Evolutionary conservation across 2,329 filamentous ascomycete species (phyloP).

Genomic region (Peltaster fructicola): DNA sequence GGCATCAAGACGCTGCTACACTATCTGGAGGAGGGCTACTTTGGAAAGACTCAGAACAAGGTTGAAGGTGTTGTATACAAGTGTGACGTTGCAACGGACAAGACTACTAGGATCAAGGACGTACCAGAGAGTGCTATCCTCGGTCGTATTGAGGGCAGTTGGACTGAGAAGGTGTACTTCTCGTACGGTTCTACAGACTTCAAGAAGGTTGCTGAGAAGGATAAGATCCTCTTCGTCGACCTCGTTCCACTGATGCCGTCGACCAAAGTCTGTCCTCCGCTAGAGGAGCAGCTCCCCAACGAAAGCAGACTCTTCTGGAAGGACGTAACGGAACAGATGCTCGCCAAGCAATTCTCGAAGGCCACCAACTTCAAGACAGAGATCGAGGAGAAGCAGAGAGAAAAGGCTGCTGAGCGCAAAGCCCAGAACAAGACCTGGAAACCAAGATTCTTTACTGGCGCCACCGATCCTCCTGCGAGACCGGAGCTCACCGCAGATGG

Average conservation of each 20-base stretch:
- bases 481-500: conserved; percentile 48
- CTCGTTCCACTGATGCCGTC: conserved; percentile 66
- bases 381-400: conserved; percentile 75
- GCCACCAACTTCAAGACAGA: conserved; percentile 81
- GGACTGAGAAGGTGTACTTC: conserved; percentile 57
- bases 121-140: conserved; percentile 74
- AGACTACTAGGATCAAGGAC: conserved; percentile 62
- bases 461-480: conserved; percentile 40
- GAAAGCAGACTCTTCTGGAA: conserved; percentile 82
- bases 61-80: conserved; percentile 82
- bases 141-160: conserved; percentile 65
- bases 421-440: conserved; percentile 51
- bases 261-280: conserved; percentile 61
- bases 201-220: conserved; percentile 31
- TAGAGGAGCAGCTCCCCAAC: conserved; percentile 64
- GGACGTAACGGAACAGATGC: conserved; percentile 71
- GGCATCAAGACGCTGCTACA: conserved; percentile 81
- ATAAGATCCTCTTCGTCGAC: conserved; percentile 63
- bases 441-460: conserved; percentile 69
- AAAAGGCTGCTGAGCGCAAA: conserved; percentile 67
- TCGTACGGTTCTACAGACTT: conserved; percentile 31
- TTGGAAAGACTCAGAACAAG: conserved; percentile 78
- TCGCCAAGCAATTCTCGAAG: conserved; percentile 61
- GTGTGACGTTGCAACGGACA: conserved; percentile 75
- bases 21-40: conserved; percentile 89